A percentile compares a stretch with the other conserved stretches of the same genome.
Evolutionary conservation across 1,284 basidiomycete genomes (phyloP).

Genomic region (Austropuccinia psidii): DNA sequence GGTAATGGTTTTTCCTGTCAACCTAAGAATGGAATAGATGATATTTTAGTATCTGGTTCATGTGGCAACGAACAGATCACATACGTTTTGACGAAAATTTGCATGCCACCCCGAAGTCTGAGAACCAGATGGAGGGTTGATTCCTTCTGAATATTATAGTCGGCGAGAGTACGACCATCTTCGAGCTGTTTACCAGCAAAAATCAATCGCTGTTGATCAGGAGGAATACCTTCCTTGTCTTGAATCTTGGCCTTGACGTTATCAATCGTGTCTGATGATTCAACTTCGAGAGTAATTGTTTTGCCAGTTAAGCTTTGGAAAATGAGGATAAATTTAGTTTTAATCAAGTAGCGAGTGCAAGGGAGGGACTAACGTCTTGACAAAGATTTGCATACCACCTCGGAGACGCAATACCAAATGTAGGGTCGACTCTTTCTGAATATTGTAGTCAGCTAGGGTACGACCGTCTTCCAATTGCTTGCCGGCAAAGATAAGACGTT

Average conservation of each 20-base stretch:
- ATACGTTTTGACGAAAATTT: background rate
- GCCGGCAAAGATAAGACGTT: conserved; percentile 51
- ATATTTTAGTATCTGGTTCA: too few relatives aligned
- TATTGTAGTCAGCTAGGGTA: conserved; percentile 67
- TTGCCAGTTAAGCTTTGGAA: too few relatives aligned
- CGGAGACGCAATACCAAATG: conserved; percentile 83
- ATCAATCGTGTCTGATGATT: too few relatives aligned
- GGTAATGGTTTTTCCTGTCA: too few relatives aligned
- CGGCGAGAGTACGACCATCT: conserved; percentile 44
- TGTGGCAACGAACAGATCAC: background rate
- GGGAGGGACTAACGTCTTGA: too few relatives aligned
- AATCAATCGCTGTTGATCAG: conserved; percentile 52
- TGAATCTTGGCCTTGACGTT: conserved; percentile 57
- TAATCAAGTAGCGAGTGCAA: too few relatives aligned
- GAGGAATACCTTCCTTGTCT: conserved; percentile 64
- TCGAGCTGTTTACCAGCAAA: conserved; percentile 52
- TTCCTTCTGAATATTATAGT: too few relatives aligned
- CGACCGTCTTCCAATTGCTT: conserved; percentile 51
- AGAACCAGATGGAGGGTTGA: conserved; percentile 55
- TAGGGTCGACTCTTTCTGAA: conserved; percentile 91
- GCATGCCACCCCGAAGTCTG: conserved; percentile 41
- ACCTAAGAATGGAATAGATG: too few relatives aligned
- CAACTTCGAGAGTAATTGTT: too few relatives aligned
- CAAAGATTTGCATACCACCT: too few relatives aligned
- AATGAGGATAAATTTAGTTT: too few relatives aligned